phyloP scores from a whole-genome alignment of 176 grass and related monocot genomes.

The Chrysopogon serrulatus region DNA sequence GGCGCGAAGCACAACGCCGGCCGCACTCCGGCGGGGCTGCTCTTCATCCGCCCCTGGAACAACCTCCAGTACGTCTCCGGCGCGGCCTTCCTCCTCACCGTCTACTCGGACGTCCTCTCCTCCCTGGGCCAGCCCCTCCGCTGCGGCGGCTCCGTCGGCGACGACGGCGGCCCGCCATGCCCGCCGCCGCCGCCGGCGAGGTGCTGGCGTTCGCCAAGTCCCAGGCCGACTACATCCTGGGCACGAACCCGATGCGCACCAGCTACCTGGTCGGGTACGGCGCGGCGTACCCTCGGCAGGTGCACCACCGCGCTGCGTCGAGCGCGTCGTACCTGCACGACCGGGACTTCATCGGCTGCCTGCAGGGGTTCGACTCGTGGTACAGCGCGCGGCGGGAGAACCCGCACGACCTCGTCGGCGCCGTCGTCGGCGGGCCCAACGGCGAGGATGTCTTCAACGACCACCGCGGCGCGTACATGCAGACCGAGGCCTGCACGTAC shows the following conservation, averaged over 20 bases:
- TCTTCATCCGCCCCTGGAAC: slow-evolving; percentile 86
- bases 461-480: slow-evolving; percentile 63
- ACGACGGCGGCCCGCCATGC: background rate
- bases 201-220: slow-evolving; percentile 51
- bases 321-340: slow-evolving; percentile 43
- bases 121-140: slow-evolving; percentile 35
- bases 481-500: slow-evolving; percentile 81
- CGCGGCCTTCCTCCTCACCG: slow-evolving; percentile 74
- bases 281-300: slow-evolving; percentile 35
- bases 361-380: slow-evolving; percentile 79
- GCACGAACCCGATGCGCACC: slow-evolving; percentile 51
- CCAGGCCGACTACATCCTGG: slow-evolving; percentile 81
- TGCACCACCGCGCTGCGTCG: slow-evolving; percentile 90
- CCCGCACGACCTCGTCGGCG: slow-evolving; percentile 71
- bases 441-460: slow-evolving; percentile 65
- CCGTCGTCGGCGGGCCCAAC: slow-evolving; percentile 82
- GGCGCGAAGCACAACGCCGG: slow-evolving; percentile 59
- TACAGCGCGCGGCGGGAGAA: slow-evolving; percentile 51
- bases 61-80: slow-evolving; percentile 82
- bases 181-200: background rate
- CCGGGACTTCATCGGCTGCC: slow-evolving; percentile 76
- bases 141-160: slow-evolving; percentile 1
- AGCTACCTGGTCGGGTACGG: slow-evolving; percentile 87
- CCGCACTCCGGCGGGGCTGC: slow-evolving; percentile 67
- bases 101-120: slow-evolving; percentile 56